Evolutionary conservation across 2,329 filamentous ascomycete genomes (phyloP).

Genomic region (Penicillium sp.): DNA sequence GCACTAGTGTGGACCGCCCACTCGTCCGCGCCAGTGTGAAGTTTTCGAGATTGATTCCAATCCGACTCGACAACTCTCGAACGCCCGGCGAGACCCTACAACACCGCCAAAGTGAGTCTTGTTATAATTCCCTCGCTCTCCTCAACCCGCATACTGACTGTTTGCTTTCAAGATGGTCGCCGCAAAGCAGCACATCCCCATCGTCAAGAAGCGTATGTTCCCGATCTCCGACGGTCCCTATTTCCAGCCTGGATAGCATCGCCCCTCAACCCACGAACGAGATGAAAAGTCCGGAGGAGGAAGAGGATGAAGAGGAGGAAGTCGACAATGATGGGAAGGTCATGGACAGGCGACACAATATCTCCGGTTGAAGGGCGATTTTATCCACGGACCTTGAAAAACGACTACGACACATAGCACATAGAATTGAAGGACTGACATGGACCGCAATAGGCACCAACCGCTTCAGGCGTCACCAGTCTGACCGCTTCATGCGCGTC

Average conservation of each 20-base stretch:
- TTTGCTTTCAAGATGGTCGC: conserved; percentile 69
- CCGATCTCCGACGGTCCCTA: conserved; percentile 16
- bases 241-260: conserved; percentile 20
- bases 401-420: conserved; percentile 30
- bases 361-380: conserved; percentile 7
- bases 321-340: not conserved
- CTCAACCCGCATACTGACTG: conserved; percentile 14
- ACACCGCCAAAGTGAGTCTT: conserved; percentile 44
- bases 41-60: conserved; percentile 39
- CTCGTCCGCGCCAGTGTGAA: conserved; percentile 36
- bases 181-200: conserved; percentile 98
- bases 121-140: conserved; percentile 6
- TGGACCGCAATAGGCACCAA: conserved; percentile 65
- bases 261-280: conserved; percentile 14
- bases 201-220: conserved; percentile 99
- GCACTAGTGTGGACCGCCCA: conserved; percentile 34
- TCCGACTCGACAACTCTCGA: conserved; percentile 42
- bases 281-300: not conserved
- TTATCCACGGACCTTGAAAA: not conserved
- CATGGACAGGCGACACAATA: not conserved
- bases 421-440: conserved; percentile 38
- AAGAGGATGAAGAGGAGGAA: conserved; percentile 6
- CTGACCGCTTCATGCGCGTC: conserved; percentile 92
- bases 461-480: conserved; percentile 96
- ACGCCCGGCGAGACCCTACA: conserved; percentile 42